Base-by-base conservation (phyloP, 2,329 filamentous ascomycete genomes). In the Mycosphaerella arachidis region DNA sequence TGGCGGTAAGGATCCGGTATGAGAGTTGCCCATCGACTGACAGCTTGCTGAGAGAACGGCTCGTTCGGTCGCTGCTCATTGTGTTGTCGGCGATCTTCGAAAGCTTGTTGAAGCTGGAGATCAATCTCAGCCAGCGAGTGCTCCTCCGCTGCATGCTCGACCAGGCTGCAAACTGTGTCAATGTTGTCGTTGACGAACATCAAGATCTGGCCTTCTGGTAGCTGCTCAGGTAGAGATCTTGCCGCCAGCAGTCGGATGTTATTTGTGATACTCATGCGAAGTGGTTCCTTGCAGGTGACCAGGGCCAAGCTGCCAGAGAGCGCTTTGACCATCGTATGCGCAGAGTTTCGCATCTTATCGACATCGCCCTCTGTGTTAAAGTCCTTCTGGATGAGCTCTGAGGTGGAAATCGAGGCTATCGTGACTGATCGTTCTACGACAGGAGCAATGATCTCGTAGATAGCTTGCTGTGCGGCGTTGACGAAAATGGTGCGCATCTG, bases 131-230 rank as follows among this genome's bases (percentile, higher is more conserved):
- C 89, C 43, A 97, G 81, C 9, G 94, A 94, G 62, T 93, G 90
- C 70, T 96, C 90, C 73, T 97, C 93, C 3, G 94, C 95, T 55
- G 94, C 92, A 74, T 94, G 92, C 75, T 99, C 94, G 50, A 99
- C 95, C 63, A 97, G 90, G 68, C 85, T 89, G 72, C 94, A 97
- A 51, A 95, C 93, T 45, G 92, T 83, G 68, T 99, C 94, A 31
- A 99, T 83, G 73, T 99, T 99, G 66, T 95, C 93, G 74, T 97
- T 99, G 62, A 99, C 93, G 75, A 95, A 97, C 91, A 99, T 97
- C 58, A 97, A 85, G 62, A 99, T 94, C 33, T 94, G 90, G 6
- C 94, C 94, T 76, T 99, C 94, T 0, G 94, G 91, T 63, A 99
- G 83, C 16, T 90, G 90, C 68, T 88, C 85, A 1, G 82, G 82